phyloP scores from a whole-genome alignment of 345 rosid species.

The Populus deltoides region DNA sequence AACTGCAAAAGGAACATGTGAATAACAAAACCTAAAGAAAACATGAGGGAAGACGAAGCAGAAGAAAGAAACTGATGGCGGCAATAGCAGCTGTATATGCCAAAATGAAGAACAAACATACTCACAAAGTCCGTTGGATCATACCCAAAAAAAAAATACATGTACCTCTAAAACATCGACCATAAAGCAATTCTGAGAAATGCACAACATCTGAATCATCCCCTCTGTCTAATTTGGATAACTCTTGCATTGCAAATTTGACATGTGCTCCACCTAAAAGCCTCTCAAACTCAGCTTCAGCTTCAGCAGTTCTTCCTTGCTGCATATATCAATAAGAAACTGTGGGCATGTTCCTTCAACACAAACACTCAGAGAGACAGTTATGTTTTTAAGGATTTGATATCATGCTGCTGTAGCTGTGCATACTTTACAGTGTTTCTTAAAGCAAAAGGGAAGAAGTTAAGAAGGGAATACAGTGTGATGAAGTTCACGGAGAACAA shows the following conservation, averaged over 20 bases:
- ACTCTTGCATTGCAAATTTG: constrained; percentile 69
- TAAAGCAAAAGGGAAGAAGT: not conserved
- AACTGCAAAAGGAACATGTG: constrained; percentile 91
- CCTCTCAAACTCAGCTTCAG: constrained; percentile 81
- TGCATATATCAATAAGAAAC: constrained; percentile 32
- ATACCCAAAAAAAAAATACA: constrained; percentile 4
- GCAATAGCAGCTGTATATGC: constrained; percentile 10
- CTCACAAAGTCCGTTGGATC: constrained; percentile 9
- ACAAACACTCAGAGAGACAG: not conserved
- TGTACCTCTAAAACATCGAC: constrained; percentile 85
- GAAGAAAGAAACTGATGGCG: constrained; percentile 4
- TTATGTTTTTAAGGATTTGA: not conserved
- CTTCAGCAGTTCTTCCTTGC: constrained; percentile 84
- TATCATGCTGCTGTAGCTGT: not conserved
- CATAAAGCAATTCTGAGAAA: constrained; percentile 63
- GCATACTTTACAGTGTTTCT: not conserved
- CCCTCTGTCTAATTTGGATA: constrained; percentile 69
- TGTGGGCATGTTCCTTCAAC: constrained; percentile 6
- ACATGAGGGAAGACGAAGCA: constrained; percentile 11
- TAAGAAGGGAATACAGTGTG: not conserved
- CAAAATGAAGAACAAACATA: constrained; percentile 6
- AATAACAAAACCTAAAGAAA: constrained; percentile 57
- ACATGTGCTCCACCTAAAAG: constrained; percentile 81
- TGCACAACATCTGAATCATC: constrained; percentile 64
- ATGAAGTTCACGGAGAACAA: not conserved